A percentile compares a stretch with the other conserved stretches of the same genome.
These are phyloP conservation scores for Nemania bipapillata DNA, from an alignment of 2,329 filamentous ascomycete genomes.

Conservation along the genomic window DNA sequence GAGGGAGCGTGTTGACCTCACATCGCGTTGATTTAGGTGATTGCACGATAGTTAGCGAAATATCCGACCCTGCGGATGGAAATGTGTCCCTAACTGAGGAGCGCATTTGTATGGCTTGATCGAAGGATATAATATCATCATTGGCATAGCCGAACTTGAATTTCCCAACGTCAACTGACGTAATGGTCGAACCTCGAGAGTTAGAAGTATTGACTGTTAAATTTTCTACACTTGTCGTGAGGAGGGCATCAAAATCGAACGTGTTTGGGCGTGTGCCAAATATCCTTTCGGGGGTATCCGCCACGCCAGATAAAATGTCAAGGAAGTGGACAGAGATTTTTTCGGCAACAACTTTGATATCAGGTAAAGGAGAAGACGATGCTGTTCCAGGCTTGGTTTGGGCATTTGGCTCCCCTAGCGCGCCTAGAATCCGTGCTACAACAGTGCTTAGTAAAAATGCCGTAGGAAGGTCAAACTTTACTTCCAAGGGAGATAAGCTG, in stretches of 20 bases:
- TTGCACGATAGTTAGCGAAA: slow-evolving; percentile 65
- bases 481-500: slow-evolving; percentile 61
- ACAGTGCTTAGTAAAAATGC: slow-evolving; percentile 66
- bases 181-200: slow-evolving; percentile 47
- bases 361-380: slow-evolving; percentile 48
- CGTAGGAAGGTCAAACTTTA: slow-evolving; percentile 67
- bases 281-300: slow-evolving; percentile 61
- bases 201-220: slow-evolving; percentile 52
- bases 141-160: slow-evolving; percentile 71
- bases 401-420: slow-evolving; percentile 52
- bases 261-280: slow-evolving; percentile 56
- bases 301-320: slow-evolving; percentile 64
- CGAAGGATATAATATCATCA: slow-evolving; percentile 72
- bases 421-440: slow-evolving; percentile 61
- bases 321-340: slow-evolving; percentile 67
- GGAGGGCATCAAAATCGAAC: slow-evolving; percentile 62
- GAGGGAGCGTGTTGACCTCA: slow-evolving; percentile 78
- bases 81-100: slow-evolving; percentile 69
- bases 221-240: slow-evolving; percentile 62
- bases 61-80: slow-evolving; percentile 66
- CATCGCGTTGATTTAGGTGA: slow-evolving; percentile 61
- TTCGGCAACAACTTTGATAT: slow-evolving; percentile 60
- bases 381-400: slow-evolving; percentile 30
- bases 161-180: slow-evolving; percentile 63
- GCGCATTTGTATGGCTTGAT: slow-evolving; percentile 66